A percentile compares a stretch with the other conserved stretches of the same genome.
Conservation (phyloP, 805 yeast genomes). For the Zygotorulaspora florentina region DNA sequence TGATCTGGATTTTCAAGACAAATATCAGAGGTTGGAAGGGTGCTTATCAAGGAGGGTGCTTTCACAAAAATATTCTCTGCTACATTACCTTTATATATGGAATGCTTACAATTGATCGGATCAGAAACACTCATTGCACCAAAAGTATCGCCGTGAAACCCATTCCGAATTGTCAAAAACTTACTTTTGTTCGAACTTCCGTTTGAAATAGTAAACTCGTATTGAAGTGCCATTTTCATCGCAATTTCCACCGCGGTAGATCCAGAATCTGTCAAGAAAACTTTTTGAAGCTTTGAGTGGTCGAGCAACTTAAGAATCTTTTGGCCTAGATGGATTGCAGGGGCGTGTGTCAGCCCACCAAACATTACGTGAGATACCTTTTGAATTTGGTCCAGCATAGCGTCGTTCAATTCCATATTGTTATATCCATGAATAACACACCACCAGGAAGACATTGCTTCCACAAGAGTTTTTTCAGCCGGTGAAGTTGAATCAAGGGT, state of each 20-base stretch:
- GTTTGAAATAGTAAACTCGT: conserved; percentile 21
- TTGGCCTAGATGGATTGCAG: conserved; percentile 29
- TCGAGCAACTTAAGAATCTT: conserved; percentile 35
- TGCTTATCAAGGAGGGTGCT: conserved; percentile 24
- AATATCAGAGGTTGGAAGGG: conserved; percentile 15
- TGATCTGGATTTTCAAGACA: conserved; percentile 2
- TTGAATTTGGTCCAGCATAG: conserved; percentile 32
- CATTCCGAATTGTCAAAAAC: conserved; percentile 34
- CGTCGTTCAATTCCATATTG: conserved; percentile 27
- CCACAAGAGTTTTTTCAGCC: conserved; percentile 19
- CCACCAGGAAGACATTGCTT: conserved; percentile 37
- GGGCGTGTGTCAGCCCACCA: conserved; percentile 32
- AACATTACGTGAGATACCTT: conserved; percentile 33
- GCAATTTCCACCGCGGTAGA: conserved; percentile 40
- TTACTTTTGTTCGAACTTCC: conserved; percentile 25
- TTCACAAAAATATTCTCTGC: conserved; percentile 28
- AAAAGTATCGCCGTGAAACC: conserved; percentile 40
- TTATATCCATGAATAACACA: conserved; percentile 34
- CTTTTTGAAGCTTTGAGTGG: conserved; percentile 17
- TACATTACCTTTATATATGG: conserved; percentile 32
- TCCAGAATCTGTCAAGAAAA: conserved; percentile 29
- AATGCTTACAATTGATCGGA: conserved; percentile 34
- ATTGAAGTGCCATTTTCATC: conserved; percentile 36
- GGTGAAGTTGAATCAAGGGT: conserved; percentile 14
- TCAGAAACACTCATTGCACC: conserved; percentile 41